These are phyloP conservation scores for Tylopilus subfusipes DNA, from an alignment of 768 basidiomycete genomes.

Conservation along the genomic window DNA sequence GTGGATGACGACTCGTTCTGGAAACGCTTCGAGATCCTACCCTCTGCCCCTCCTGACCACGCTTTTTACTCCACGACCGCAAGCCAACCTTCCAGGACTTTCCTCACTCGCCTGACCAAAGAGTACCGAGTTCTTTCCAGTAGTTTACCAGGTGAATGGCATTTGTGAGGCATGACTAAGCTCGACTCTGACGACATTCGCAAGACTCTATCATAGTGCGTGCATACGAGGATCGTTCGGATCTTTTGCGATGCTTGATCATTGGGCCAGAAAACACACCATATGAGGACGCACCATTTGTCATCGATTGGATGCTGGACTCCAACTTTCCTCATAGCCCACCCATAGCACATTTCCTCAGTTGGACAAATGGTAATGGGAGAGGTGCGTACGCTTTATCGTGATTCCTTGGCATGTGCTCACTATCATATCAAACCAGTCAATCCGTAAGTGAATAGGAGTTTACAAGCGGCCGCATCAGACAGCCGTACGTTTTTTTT, in stretches of 20 bases:
- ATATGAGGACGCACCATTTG: slow-evolving; percentile 92
- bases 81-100: slow-evolving; percentile 65
- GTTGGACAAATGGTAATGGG: slow-evolving; percentile 94
- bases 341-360: slow-evolving; percentile 84
- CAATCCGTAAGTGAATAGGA: slow-evolving; percentile 60
- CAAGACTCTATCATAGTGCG: slow-evolving; percentile 85
- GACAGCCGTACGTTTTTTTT: not conserved
- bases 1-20: slow-evolving; percentile 48
- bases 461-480: not conserved
- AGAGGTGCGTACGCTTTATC: slow-evolving; percentile 36
- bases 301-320: slow-evolving; percentile 91
- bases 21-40: slow-evolving; percentile 79
- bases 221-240: slow-evolving; percentile 85
- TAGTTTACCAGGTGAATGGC: slow-evolving; percentile 72
- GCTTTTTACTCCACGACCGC: slow-evolving; percentile 65
- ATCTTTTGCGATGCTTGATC: slow-evolving; percentile 84
- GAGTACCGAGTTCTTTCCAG: slow-evolving; percentile 79
- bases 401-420: not conserved
- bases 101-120: slow-evolving; percentile 70
- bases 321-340: slow-evolving; percentile 81
- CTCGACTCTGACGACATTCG: slow-evolving; percentile 4
- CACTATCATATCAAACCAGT: slow-evolving; percentile 34
- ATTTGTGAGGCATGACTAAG: not conserved
- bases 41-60: slow-evolving; percentile 78
- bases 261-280: slow-evolving; percentile 93